These are phyloP conservation scores for Hanseniaspora hatyaiensis DNA, from an alignment of 805 yeast species.

Conservation along the genomic window DNA sequence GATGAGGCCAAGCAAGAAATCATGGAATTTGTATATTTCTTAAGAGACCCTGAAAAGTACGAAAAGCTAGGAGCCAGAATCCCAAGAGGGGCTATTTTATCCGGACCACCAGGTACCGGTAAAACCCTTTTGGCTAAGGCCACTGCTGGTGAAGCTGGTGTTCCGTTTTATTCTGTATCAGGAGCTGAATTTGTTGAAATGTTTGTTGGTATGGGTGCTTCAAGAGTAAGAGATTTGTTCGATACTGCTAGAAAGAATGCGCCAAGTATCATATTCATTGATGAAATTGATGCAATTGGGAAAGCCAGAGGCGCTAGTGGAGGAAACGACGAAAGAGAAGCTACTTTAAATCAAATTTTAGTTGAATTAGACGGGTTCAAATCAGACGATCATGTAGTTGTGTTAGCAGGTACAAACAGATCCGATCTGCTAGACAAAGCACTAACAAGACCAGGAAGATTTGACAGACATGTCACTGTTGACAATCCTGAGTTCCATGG, in stretches of 20 bases:
- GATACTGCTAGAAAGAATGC: constrained; percentile 82
- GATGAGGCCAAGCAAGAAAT: constrained; percentile 90
- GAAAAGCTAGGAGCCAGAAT: constrained; percentile 85
- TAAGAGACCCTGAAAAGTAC: constrained; percentile 74
- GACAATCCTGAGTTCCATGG: constrained; percentile 86
- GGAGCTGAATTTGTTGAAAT: constrained; percentile 95
- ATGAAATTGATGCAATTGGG: constrained; percentile 94
- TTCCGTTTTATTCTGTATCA: constrained; percentile 80
- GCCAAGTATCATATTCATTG: constrained; percentile 82
- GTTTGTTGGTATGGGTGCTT: constrained; percentile 95
- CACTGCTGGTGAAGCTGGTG: constrained; percentile 94
- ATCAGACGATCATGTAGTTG: constrained; percentile 81
- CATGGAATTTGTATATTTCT: constrained; percentile 85
- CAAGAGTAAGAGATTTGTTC: constrained; percentile 85
- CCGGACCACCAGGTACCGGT: constrained; percentile 98
- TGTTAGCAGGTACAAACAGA: constrained; percentile 88
- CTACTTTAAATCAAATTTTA: constrained; percentile 78
- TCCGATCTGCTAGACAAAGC: constrained; percentile 86
- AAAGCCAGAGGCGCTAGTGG: constrained; percentile 70
- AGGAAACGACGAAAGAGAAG: constrained; percentile 85
- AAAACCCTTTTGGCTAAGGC: constrained; percentile 86
- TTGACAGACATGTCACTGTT: constrained; percentile 76
- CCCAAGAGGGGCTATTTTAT: constrained; percentile 86
- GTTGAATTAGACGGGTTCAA: constrained; percentile 95
- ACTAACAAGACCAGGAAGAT: constrained; percentile 85